Conservation (phyloP, 495 filamentous ascomycete species). For the Penicillium taxi region DNA sequence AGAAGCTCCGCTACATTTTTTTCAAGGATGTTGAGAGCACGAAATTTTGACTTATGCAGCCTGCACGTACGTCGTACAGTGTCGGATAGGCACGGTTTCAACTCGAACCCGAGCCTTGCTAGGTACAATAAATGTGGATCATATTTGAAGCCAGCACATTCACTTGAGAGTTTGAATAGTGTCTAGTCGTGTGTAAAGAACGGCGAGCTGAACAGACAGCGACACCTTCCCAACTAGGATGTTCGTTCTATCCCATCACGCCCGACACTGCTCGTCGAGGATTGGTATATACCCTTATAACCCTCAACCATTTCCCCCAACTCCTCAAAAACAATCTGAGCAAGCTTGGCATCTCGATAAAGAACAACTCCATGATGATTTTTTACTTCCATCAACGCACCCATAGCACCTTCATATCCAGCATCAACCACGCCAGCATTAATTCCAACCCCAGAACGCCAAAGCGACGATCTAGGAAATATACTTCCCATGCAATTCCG, state of each 20-base stretch:
- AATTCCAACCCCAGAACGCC: constrained; percentile 30
- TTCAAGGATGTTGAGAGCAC: too few species aligned
- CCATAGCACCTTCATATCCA: constrained; percentile 41
- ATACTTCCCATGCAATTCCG: constrained; percentile 32
- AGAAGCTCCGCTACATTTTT: too few species aligned
- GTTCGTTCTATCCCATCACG: constrained; percentile 14
- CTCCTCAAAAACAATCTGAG: constrained; percentile 36
- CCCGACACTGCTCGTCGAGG: constrained; percentile 20
- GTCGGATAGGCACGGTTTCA: too few species aligned
- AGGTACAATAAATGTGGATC: too few species aligned
- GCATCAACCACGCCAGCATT: constrained; percentile 38
- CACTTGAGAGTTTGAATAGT: too few species aligned
- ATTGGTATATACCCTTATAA: constrained; percentile 38
- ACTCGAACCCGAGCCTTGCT: too few species aligned
- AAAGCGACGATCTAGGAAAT: constrained; percentile 34
- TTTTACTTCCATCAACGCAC: constrained; percentile 34
- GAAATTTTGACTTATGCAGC: too few species aligned
- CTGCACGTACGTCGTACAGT: too few species aligned
- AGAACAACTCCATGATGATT: constrained; percentile 31
- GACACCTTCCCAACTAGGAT: too few species aligned
- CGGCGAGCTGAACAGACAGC: too few species aligned
- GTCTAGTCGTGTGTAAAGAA: too few species aligned
- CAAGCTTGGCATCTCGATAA: constrained; percentile 30
- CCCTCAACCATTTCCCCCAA: constrained; percentile 29
- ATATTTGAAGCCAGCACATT: too few species aligned